These are phyloP conservation scores for Raphanus hybrid DNA, from an alignment of 441 rosid species.

Conservation along the genomic window DNA sequence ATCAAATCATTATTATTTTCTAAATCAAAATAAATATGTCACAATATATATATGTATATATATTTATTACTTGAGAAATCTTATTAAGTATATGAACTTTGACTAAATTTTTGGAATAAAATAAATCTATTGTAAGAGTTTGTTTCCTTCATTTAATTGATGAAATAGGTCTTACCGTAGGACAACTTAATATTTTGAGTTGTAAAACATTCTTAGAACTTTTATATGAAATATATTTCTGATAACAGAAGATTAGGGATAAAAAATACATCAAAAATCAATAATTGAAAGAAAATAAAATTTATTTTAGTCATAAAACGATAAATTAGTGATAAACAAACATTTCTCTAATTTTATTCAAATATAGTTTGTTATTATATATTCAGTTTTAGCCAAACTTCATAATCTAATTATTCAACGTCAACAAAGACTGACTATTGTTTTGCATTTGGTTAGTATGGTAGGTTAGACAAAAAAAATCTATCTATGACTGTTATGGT, in stretches of 20 bases:
- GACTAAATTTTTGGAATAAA: background rate
- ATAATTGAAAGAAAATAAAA: background rate
- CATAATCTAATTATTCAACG: background rate
- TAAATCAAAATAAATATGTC: background rate
- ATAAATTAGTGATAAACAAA: background rate
- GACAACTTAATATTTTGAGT: no score
- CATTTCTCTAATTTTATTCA: background rate
- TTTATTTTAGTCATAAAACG: background rate
- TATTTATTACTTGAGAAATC: background rate
- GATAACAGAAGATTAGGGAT: no score
- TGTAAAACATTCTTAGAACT: no score
- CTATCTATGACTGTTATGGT: background rate
- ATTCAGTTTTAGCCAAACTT: background rate
- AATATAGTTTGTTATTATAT: background rate
- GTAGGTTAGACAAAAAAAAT: background rate
- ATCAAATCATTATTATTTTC: background rate
- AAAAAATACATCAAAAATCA: no score
- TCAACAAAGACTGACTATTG: background rate
- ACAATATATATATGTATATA: background rate
- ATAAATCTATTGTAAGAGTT: no score
- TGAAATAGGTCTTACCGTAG: no score
- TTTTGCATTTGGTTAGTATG: background rate
- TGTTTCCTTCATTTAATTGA: no score
- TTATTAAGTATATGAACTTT: background rate
- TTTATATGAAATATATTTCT: no score